Percentiles rank a stretch among this genome's conserved stretches.
Evolutionary conservation across 2,329 filamentous ascomycete species (phyloP).

Genomic region (Colletotrichum truncatum): DNA sequence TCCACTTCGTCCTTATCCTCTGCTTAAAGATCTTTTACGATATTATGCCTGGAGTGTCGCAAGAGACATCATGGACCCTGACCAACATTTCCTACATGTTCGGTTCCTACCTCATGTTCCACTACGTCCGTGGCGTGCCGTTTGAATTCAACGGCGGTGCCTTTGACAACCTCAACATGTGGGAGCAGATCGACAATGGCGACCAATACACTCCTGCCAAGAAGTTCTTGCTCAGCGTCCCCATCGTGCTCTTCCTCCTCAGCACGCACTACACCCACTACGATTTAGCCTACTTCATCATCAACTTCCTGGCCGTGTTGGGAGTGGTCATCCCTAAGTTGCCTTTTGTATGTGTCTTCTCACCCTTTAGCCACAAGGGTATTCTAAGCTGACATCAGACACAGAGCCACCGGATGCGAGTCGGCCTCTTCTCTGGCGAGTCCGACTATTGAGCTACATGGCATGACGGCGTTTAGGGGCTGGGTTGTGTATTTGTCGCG

Average conservation of each 20-base stretch:
- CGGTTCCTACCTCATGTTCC: slow-evolving; percentile 99
- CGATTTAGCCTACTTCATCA: slow-evolving; percentile 94
- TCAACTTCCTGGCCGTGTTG: slow-evolving; percentile 94
- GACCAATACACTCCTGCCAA: slow-evolving; percentile 99
- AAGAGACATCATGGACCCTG: slow-evolving; percentile 98
- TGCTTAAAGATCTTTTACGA: slow-evolving; percentile 96
- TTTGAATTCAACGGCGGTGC: slow-evolving; percentile 99
- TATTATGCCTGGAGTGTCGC: slow-evolving; percentile 93
- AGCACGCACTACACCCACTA: slow-evolving; percentile 99
- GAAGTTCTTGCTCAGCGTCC: slow-evolving; percentile 95
- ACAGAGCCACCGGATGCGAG: slow-evolving; percentile 81
- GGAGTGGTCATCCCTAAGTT: slow-evolving; percentile 96
- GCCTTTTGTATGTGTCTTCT: slow-evolving; percentile 77
- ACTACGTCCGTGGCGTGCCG: slow-evolving; percentile 96
- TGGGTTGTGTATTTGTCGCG: slow-evolving; percentile 22
- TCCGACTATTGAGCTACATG: slow-evolving; percentile 63
- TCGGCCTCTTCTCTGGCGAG: slow-evolving; percentile 76
- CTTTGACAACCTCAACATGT: slow-evolving; percentile 99
- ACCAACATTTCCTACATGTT: slow-evolving; percentile 99
- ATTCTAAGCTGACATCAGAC: slow-evolving; percentile 36
- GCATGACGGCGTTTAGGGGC: slow-evolving; percentile 21
- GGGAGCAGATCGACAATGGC: slow-evolving; percentile 99
- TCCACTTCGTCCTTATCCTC: slow-evolving; percentile 92
- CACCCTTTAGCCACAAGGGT: background rate
- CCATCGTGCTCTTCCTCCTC: slow-evolving; percentile 91